phyloP scores from a whole-genome alignment of 805 yeast species.

The Candida bentonensis region DNA sequence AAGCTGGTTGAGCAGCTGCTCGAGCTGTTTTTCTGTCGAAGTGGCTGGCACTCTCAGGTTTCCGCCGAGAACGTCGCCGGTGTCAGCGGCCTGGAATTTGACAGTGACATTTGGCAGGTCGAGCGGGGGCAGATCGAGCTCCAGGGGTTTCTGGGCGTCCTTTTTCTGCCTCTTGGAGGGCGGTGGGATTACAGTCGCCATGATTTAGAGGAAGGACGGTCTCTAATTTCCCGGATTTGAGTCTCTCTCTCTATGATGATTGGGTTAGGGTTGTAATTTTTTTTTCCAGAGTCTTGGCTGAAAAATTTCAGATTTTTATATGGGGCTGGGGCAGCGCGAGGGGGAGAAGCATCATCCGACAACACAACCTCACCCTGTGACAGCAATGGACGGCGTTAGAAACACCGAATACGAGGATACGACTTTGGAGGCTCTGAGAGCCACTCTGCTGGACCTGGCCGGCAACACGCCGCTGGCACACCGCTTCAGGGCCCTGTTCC shows the following conservation, averaged over 20 bases:
- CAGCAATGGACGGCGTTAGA: not conserved
- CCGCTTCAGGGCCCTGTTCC: conserved; percentile 89
- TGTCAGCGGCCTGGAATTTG: conserved; percentile 83
- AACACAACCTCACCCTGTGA: no score
- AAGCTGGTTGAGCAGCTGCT: conserved; percentile 71
- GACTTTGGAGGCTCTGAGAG: conserved; percentile 11
- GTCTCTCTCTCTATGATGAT: not conserved
- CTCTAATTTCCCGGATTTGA: not conserved
- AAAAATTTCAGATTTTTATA: not conserved
- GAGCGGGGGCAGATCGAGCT: conserved; percentile 55
- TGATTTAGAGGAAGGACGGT: conserved; percentile 16
- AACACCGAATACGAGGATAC: conserved; percentile 1
- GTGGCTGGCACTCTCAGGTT: conserved; percentile 85
- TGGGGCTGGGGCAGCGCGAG: no score
- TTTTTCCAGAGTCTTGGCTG: not conserved
- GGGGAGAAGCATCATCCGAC: no score
- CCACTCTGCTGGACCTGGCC: conserved; percentile 16
- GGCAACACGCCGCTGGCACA: conserved; percentile 68
- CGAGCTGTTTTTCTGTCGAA: conserved; percentile 72
- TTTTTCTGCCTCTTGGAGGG: conserved; percentile 78
- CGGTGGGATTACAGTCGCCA: conserved; percentile 93
- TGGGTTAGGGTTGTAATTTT: not conserved
- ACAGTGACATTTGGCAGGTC: conserved; percentile 80
- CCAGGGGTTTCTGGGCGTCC: conserved; percentile 70
- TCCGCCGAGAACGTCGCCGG: conserved; percentile 77